A percentile compares a stretch with the other conserved stretches of the same genome.
These are phyloP conservation scores for Hymenoscyphus occultus DNA, from an alignment of 2,329 filamentous ascomycete species.

Conservation along the genomic window DNA sequence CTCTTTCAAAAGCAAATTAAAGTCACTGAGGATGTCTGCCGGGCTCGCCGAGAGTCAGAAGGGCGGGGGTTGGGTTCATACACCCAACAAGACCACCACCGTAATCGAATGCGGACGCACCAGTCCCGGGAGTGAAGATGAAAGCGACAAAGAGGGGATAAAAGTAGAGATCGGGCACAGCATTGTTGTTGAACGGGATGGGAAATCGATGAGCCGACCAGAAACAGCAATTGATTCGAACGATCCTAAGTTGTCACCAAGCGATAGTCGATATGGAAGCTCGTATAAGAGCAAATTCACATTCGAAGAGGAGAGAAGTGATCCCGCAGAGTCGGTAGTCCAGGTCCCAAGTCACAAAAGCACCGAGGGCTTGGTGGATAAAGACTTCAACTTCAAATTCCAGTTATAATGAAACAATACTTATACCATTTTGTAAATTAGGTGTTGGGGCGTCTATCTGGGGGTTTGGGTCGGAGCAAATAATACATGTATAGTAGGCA, in stretches of 20 bases:
- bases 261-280: not conserved
- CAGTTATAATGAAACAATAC: not conserved
- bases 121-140: not conserved
- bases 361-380: not conserved
- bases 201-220: not conserved
- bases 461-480: not conserved
- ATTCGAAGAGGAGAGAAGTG: not conserved
- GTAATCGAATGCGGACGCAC: not conserved
- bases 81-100: not conserved
- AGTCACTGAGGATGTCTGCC: not conserved
- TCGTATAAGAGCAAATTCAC: not conserved
- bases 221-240: not conserved
- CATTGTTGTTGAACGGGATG: slow-evolving; percentile 5
- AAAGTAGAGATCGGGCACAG: slow-evolving; percentile 8
- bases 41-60: not conserved
- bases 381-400: not conserved
- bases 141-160: not conserved
- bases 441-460: not conserved
- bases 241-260: not conserved
- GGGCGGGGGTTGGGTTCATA: not conserved
- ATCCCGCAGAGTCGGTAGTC: not conserved
- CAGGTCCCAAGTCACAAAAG: not conserved
- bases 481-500: not conserved
- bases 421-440: not conserved
- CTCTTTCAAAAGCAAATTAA: not conserved